These are phyloP conservation scores for Gossypium herbaceum DNA, from an alignment of 345 rosid genomes.

Conservation along the genomic window DNA sequence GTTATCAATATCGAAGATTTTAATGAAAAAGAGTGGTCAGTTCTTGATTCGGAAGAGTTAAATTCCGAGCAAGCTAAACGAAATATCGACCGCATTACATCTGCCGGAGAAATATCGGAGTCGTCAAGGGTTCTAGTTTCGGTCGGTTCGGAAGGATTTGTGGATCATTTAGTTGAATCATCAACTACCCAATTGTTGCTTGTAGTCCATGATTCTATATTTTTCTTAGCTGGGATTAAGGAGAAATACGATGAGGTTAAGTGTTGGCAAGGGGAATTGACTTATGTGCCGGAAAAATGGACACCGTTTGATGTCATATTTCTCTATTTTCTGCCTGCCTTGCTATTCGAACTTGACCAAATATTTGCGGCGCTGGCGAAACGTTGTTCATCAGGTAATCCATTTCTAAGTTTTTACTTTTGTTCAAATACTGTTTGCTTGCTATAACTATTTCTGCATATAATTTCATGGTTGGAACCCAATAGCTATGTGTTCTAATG, in stretches of 20 bases:
- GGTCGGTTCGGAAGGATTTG: conserved; percentile 36
- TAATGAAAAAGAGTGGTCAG: conserved; percentile 28
- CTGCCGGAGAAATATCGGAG: conserved; percentile 46
- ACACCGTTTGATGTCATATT: conserved; percentile 74
- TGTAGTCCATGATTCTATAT: conserved; percentile 80
- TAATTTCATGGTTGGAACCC: neutral
- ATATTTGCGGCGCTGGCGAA: conserved; percentile 47
- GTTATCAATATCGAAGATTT: conserved; percentile 46
- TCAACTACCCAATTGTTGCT: conserved; percentile 53
- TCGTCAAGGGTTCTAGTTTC: conserved; percentile 75
- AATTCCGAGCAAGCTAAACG: conserved; percentile 32
- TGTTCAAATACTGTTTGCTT: conserved; percentile 7
- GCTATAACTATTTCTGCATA: neutral
- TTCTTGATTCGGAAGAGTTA: conserved; percentile 46
- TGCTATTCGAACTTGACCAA: conserved; percentile 62
- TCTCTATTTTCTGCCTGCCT: conserved; percentile 76
- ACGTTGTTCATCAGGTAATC: conserved; percentile 62
- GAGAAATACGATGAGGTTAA: conserved; percentile 75
- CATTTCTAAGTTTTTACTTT: neutral
- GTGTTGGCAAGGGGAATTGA: conserved; percentile 96
- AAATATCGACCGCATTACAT: conserved; percentile 49
- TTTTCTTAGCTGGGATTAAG: conserved; percentile 64
- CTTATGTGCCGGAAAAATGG: conserved; percentile 80
- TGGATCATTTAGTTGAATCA: conserved; percentile 39
- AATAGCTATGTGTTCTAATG: neutral